A percentile compares a stretch with the other conserved stretches of the same genome.
Evolutionary conservation across 202 grass and related monocot genomes (phyloP).

Genomic region (Digitaria exilis): DNA sequence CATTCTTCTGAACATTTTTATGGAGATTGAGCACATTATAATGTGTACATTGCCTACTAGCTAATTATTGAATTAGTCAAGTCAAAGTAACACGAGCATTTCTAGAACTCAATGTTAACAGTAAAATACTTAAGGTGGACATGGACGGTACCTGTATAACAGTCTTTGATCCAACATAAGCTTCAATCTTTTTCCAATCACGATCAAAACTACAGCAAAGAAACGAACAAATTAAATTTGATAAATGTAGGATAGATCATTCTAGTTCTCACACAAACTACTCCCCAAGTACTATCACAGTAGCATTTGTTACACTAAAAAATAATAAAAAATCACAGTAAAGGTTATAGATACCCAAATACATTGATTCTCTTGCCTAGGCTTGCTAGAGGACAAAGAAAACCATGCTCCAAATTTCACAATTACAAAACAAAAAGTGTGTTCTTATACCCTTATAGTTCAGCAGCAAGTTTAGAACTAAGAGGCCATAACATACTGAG

Average conservation of each 20-base stretch:
- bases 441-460: not conserved
- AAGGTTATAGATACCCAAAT: not conserved
- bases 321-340: not conserved
- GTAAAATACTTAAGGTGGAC: not conserved
- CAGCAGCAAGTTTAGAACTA: not conserved
- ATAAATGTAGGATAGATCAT: not conserved
- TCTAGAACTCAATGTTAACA: not conserved
- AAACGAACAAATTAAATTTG: conserved; percentile 19
- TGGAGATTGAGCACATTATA: not conserved
- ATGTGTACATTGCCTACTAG: not conserved
- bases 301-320: not conserved
- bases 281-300: not conserved
- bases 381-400: not conserved
- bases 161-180: conserved; percentile 71
- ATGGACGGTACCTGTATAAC: conserved; percentile 61
- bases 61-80: not conserved
- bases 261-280: not conserved
- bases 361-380: not conserved
- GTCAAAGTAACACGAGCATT: not conserved
- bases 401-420: not conserved
- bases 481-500: not conserved
- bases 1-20: too few species aligned
- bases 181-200: conserved; percentile 81
- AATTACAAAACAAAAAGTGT: not conserved
- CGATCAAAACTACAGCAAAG: conserved; percentile 63